Evolutionary conservation across 2,329 filamentous ascomycete genomes (phyloP), one percentile per base, ranked within the genome.

Genomic region (Sporothrix pseudoabietina): DNA sequence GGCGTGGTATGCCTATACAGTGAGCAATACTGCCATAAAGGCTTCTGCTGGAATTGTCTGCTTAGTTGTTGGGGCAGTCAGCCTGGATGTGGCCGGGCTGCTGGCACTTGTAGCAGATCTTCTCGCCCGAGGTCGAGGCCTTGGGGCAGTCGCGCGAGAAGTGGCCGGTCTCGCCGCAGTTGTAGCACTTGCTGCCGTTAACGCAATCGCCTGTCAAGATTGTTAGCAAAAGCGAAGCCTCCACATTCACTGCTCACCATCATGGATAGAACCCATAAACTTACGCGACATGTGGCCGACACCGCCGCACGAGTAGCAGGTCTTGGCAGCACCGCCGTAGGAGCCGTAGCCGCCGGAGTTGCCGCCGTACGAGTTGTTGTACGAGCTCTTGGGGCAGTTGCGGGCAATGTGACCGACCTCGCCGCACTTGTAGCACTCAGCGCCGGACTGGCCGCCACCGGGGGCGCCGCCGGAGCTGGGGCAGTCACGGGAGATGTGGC

Each of bases 181-280:
- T 98, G 91, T 98, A 99, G 91, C 96, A 99, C 88, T 98, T 98
- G 88, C 97, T 95, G 80, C 96, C 96, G 84, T 98, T 97, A 79
- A 95, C 97, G 85, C 96, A 99, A 85, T 98, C 96, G 78, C 89
- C 88, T 89, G 73, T 55, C 12, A 59, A 19, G 39, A 16, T 63
- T 59, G 14, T 49, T 49, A 49, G 44, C 44, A 49, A 49, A 71
- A 35, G 22, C 19, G 30, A 3, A 57, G 26, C 14, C 26, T 41
- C 35, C 4, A 35, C 16, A 10, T 22, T 22, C 9, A 10, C 5
- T 1, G 19, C 3, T 9, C 30, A 12, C 14, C 30, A 22, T 16
- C 19, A n/a, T 26, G n/a, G 39, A 3, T 44, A 3, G 6, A 65
- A 6, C n/a, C 7, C 35, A 26, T 26, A n/a, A 16, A 87, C 88